These are phyloP conservation scores for Casaregolazyma suthepensis DNA, from an alignment of 1,139 yeast species.

Conservation along the genomic window DNA sequence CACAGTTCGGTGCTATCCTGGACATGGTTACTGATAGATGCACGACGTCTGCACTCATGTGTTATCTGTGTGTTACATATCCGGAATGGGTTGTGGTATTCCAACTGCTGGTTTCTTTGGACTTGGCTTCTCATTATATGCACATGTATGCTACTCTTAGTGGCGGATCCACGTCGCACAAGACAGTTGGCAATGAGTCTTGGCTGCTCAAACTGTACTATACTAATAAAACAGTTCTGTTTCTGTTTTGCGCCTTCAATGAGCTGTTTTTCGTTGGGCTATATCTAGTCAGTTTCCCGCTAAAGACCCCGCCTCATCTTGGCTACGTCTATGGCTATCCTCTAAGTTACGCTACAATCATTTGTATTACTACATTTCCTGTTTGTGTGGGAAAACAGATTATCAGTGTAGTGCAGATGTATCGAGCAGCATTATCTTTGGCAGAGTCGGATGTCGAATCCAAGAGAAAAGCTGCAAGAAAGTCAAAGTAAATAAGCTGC, in stretches of 20 bases:
- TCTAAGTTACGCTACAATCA: constrained; percentile 58
- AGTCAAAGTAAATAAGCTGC: not conserved
- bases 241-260: constrained; percentile 84
- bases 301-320: constrained; percentile 35
- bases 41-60: constrained; percentile 85
- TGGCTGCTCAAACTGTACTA: constrained; percentile 78
- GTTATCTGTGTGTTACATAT: constrained; percentile 74
- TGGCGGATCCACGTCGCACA: constrained; percentile 72
- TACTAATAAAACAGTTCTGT: constrained; percentile 75
- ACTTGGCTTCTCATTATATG: constrained; percentile 93
- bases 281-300: constrained; percentile 67
- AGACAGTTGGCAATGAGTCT: constrained; percentile 69
- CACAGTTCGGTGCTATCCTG: constrained; percentile 89
- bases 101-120: constrained; percentile 81
- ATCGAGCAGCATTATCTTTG: constrained; percentile 73
- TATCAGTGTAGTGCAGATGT: constrained; percentile 83
- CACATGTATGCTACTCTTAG: constrained; percentile 95
- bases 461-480: constrained; percentile 21
- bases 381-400: constrained; percentile 88
- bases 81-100: constrained; percentile 64
- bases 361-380: constrained; percentile 66
- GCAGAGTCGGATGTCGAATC: constrained; percentile 78
- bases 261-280: constrained; percentile 89
- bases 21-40: constrained; percentile 99
- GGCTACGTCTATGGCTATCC: constrained; percentile 40